These are phyloP conservation scores for Candida glaebosa DNA, from an alignment of 805 yeast species.

Conservation along the genomic window DNA sequence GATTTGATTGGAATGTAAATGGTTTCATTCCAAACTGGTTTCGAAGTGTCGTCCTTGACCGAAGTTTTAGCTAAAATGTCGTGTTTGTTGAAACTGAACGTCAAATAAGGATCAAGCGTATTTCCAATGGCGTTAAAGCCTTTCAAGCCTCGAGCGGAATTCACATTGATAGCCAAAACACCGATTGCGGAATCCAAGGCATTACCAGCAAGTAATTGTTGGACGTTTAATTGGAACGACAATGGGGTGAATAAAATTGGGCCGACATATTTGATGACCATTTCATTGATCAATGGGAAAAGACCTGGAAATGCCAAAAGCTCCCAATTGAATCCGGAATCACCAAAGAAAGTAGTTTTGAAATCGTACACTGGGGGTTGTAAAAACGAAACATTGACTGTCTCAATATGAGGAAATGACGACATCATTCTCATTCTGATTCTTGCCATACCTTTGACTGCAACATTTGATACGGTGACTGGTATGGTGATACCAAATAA, in stretches of 20 bases:
- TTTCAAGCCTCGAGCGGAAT: slow-evolving; percentile 63
- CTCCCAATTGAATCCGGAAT: slow-evolving; percentile 84
- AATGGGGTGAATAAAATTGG: slow-evolving; percentile 87
- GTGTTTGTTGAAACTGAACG: slow-evolving; percentile 56
- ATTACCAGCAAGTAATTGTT: slow-evolving; percentile 83
- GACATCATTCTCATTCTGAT: slow-evolving; percentile 87
- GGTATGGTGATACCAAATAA: slow-evolving; percentile 85
- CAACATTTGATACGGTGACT: slow-evolving; percentile 71
- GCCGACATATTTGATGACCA: slow-evolving; percentile 83
- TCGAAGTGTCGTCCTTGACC: slow-evolving; percentile 59
- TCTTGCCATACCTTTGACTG: slow-evolving; percentile 72
- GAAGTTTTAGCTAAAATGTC: slow-evolving; percentile 64
- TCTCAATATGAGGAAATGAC: slow-evolving; percentile 89
- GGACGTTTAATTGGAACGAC: slow-evolving; percentile 88
- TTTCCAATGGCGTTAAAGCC: slow-evolving; percentile 70
- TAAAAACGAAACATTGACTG: slow-evolving; percentile 78
- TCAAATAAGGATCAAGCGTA: slow-evolving; percentile 87
- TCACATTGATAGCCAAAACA: slow-evolving; percentile 66
- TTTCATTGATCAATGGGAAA: slow-evolving; percentile 73
- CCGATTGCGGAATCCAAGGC: slow-evolving; percentile 82
- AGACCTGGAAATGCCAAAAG: slow-evolving; percentile 84
- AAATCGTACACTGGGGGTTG: slow-evolving; percentile 91
- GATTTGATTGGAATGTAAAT: slow-evolving; percentile 65
- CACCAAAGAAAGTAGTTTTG: slow-evolving; percentile 69
- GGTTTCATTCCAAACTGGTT: slow-evolving; percentile 85